A percentile compares a stretch with the other conserved stretches of the same genome.
phyloP scores from a whole-genome alignment of 169 alveolate species.

The Plasmodium ovale region DNA sequence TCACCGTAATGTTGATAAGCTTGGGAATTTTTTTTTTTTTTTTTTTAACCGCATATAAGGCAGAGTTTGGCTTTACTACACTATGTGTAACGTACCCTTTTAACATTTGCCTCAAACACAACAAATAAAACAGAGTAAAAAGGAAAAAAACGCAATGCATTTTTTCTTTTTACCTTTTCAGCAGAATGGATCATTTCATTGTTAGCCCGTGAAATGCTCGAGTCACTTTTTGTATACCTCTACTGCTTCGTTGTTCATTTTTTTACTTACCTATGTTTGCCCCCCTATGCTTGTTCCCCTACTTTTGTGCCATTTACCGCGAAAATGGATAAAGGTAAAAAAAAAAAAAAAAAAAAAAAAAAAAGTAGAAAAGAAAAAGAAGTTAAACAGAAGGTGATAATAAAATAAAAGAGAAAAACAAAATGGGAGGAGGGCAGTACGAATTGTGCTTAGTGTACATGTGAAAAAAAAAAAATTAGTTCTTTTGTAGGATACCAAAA shows the following conservation, averaged over 20 bases:
- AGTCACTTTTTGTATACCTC: too few relatives aligned
- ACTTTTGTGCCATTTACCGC: not conserved
- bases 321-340: not conserved
- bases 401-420: not conserved
- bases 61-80: slow-evolving; percentile 8
- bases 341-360: not conserved
- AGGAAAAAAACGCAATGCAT: slow-evolving; percentile 32
- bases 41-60: slow-evolving; percentile 53
- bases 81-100: slow-evolving; percentile 37
- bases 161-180: slow-evolving; percentile 30
- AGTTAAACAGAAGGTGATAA: not conserved
- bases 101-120: not conserved
- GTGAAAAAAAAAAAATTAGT: not conserved
- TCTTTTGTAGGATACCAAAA: not conserved
- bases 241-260: too few relatives aligned
- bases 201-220: too few relatives aligned
- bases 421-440: not conserved
- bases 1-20: slow-evolving; percentile 64
- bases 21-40: slow-evolving; percentile 61
- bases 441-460: not conserved
- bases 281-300: too few relatives aligned
- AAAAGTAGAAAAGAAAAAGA: not conserved
- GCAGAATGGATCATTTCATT: not conserved
- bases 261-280: not conserved
- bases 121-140: slow-evolving; percentile 13